These are phyloP conservation scores for Thielaviopsis ethacetica DNA, from an alignment of 2,329 filamentous ascomycete species.

Conservation along the genomic window DNA sequence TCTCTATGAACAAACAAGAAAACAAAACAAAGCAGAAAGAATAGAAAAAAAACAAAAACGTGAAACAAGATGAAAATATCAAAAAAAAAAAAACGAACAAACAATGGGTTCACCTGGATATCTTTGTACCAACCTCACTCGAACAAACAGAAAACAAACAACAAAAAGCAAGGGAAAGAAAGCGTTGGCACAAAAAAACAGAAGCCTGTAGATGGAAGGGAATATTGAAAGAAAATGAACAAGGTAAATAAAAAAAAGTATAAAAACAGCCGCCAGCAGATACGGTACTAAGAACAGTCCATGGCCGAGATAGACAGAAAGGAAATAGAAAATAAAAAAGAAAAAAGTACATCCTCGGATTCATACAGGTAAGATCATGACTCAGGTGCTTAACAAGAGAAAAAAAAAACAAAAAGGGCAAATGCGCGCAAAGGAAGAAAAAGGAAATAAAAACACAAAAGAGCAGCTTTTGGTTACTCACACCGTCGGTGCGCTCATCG, in stretches of 20 bases:
- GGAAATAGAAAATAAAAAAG: constrained; percentile 3
- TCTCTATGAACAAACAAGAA: not conserved
- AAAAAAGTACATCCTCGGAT: constrained; percentile 11
- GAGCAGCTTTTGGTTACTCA: constrained; percentile 12
- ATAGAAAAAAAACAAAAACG: constrained; percentile 14
- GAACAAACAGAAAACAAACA: no score
- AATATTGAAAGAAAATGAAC: no score
- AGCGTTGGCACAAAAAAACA: no score
- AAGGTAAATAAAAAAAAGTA: no score
- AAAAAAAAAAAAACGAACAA: constrained; percentile 1
- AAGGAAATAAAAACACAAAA: constrained; percentile 13
- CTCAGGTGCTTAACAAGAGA: constrained; percentile 9
- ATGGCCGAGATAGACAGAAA: constrained; percentile 5
- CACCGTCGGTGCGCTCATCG: constrained; percentile 34
- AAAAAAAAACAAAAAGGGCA: constrained; percentile 7
- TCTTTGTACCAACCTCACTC: no score
- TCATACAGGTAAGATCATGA: constrained; percentile 12
- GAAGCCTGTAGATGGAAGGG: no score
- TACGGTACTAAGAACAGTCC: no score
- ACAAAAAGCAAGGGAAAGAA: no score
- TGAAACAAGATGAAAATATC: constrained; percentile 10
- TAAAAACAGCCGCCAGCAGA: no score
- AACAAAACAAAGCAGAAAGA: constrained; percentile 5
- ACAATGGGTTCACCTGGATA: no score
- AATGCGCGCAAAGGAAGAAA: constrained; percentile 6